Conservation (phyloP, 345 rosid genomes). For the Physaria fendleri region DNA sequence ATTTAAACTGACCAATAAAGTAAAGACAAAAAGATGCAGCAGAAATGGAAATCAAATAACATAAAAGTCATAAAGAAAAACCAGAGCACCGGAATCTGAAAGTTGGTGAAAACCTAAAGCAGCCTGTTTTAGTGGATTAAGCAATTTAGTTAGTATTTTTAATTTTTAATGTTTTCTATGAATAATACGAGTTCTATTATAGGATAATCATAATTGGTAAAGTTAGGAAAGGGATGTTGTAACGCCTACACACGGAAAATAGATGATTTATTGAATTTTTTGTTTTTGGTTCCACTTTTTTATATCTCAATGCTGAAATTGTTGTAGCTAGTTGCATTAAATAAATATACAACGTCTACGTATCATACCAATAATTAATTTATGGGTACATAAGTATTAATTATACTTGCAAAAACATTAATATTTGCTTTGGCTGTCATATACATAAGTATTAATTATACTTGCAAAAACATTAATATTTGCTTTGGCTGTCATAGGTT, state of each 20-base stretch:
- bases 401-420: not conserved
- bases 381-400: not conserved
- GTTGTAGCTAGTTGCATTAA: not conserved
- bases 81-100: no score
- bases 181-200: not conserved
- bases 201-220: not conserved
- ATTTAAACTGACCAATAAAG: not conserved
- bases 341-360: not conserved
- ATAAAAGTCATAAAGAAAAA: not conserved
- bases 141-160: not conserved
- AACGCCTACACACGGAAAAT: constrained; percentile 7
- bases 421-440: not conserved
- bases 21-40: not conserved
- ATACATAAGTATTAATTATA: not conserved
- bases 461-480: not conserved
- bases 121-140: not conserved
- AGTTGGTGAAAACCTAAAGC: no score
- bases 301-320: not conserved
- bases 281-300: constrained; percentile 1
- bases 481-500: not conserved
- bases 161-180: not conserved
- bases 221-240: constrained; percentile 5
- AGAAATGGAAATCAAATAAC: not conserved
- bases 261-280: not conserved
- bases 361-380: constrained; percentile 3